phyloP scores from a whole-genome alignment of 495 filamentous ascomycete genomes.

The Venustampulla echinocandica region DNA sequence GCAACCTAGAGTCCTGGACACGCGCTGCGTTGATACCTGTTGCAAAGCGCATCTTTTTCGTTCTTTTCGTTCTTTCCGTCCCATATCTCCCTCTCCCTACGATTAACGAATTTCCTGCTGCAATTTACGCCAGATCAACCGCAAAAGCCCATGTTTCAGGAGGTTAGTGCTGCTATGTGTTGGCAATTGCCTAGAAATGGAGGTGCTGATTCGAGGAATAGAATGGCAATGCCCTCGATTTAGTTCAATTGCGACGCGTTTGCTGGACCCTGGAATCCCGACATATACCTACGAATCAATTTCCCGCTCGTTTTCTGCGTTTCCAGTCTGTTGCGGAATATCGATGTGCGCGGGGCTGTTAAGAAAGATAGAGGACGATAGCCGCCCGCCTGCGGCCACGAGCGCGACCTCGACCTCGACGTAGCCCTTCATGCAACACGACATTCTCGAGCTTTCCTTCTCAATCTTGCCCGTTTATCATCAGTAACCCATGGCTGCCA shows the following conservation, averaged over 20 bases:
- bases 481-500: constrained; percentile 38
- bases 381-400: constrained; percentile 15
- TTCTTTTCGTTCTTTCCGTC: constrained; percentile 2
- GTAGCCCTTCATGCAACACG: constrained; percentile 19
- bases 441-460: constrained; percentile 5
- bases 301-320: background rate
- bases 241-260: constrained; percentile 21
- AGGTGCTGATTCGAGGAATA: constrained; percentile 9
- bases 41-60: background rate
- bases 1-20: constrained; percentile 3
- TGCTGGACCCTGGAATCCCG: background rate
- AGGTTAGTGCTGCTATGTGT: constrained; percentile 4
- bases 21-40: background rate
- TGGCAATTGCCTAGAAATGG: background rate
- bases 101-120: constrained; percentile 18
- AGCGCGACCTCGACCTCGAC: background rate
- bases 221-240: constrained; percentile 15
- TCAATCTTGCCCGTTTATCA: constrained; percentile 5
- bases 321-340: background rate
- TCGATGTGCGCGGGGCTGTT: constrained; percentile 8
- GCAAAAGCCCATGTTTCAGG: background rate
- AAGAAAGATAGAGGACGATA: constrained; percentile 5
- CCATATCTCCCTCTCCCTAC: constrained; percentile 4
- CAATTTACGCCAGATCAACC: background rate
- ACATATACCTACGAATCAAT: background rate